Evolutionary conservation across 192 early-diverging fungal species (phyloP).

Genomic region (Coemansia interrupta): DNA sequence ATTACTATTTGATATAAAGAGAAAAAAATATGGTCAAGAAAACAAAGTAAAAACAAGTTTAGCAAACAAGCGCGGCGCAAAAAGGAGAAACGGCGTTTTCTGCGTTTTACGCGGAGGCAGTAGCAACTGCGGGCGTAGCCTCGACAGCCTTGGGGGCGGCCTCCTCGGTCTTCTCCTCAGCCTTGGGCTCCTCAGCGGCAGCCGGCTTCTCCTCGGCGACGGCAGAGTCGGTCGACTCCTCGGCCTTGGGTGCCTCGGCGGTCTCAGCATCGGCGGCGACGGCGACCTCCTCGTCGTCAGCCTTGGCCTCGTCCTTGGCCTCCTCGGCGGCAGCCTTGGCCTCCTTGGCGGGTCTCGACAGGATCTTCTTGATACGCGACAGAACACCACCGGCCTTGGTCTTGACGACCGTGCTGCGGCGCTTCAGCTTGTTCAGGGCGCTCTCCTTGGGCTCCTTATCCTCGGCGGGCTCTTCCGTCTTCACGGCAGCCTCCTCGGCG

Average conservation of each 20-base stretch:
- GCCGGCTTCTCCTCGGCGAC: constrained; percentile 15
- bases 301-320: constrained; percentile 13
- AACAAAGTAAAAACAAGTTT: constrained; percentile 15
- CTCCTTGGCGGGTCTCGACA: constrained; percentile 39
- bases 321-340: constrained; percentile 20
- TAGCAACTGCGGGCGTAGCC: constrained; percentile 30
- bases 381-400: constrained; percentile 43
- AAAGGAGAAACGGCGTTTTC: constrained; percentile 10
- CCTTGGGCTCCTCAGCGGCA: constrained; percentile 5
- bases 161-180: constrained; percentile 18
- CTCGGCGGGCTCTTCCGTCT: constrained; percentile 15
- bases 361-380: constrained; percentile 41
- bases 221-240: constrained; percentile 33
- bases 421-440: constrained; percentile 44
- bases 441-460: constrained; percentile 12
- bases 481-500: constrained; percentile 12
- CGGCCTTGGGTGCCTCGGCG: constrained; percentile 25
- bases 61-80: constrained; percentile 12
- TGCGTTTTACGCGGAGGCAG: constrained; percentile 47
- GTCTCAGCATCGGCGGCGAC: constrained; percentile 10
- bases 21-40: constrained; percentile 17
- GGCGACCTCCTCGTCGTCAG: constrained; percentile 12
- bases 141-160: constrained; percentile 22
- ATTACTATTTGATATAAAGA: constrained; percentile 1
- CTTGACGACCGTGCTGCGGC: constrained; percentile 42